phyloP scores from a whole-genome alignment of 768 basidiomycete genomes.

The Clathrus columnatus region DNA sequence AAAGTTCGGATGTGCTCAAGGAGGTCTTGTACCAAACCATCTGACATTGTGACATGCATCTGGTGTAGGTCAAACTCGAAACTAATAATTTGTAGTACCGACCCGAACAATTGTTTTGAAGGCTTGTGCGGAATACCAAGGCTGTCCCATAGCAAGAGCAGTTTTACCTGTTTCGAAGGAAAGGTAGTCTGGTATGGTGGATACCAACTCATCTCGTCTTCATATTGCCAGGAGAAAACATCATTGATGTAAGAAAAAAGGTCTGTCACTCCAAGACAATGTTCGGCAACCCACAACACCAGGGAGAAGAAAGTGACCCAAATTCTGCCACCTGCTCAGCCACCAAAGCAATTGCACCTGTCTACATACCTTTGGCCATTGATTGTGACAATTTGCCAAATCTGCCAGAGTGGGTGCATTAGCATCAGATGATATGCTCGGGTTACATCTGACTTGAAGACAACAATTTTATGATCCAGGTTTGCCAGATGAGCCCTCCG shows the following conservation, averaged over 20 bases:
- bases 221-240: conserved; percentile 13
- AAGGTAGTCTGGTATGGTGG: conserved; percentile 20
- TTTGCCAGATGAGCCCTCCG: conserved; percentile 14
- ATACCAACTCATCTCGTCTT: conserved; percentile 20
- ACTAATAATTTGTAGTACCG: conserved; percentile 28
- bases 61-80: conserved; percentile 27
- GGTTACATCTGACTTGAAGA: conserved; percentile 30
- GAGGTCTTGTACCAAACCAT: conserved; percentile 14
- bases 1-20: conserved; percentile 12
- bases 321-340: conserved; percentile 17
- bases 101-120: conserved; percentile 31
- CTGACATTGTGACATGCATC: conserved; percentile 23
- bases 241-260: conserved; percentile 25
- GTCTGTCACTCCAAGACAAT: conserved; percentile 12
- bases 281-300: conserved; percentile 30
- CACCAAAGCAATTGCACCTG: conserved; percentile 27
- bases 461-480: background rate
- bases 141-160: conserved; percentile 33
- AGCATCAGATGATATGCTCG: conserved; percentile 31
- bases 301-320: conserved; percentile 26
- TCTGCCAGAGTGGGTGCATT: conserved; percentile 31
- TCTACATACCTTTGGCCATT: conserved; percentile 21
- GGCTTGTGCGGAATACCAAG: conserved; percentile 31
- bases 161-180: conserved; percentile 25
- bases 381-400: conserved; percentile 27